phyloP scores from a whole-genome alignment of 2,329 filamentous ascomycete species.

The Chaetomium globosum region DNA sequence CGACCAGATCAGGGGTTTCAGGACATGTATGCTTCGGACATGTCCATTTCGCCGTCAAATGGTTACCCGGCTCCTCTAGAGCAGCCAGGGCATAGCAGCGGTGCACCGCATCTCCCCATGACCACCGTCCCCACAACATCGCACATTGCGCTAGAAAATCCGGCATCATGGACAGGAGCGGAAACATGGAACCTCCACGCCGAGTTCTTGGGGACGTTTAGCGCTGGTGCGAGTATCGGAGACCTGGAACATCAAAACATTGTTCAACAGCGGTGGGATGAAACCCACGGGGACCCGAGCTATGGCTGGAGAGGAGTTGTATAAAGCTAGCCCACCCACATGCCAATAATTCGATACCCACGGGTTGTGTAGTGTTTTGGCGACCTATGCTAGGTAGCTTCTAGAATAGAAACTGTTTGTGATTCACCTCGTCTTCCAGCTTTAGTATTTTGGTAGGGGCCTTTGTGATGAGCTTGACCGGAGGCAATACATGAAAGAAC shows the following conservation, averaged over 20 bases:
- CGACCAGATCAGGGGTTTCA: constrained; percentile 1
- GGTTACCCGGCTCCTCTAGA: constrained; percentile 3
- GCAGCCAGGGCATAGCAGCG: neutral
- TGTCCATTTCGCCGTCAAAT: constrained; percentile 18
- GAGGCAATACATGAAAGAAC: no score
- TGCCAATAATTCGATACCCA: neutral
- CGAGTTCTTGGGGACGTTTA: neutral
- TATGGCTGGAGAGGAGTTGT: neutral
- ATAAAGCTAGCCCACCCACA: no score
- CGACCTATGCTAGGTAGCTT: no score
- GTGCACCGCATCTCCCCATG: neutral
- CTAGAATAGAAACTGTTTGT: no score
- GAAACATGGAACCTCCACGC: neutral
- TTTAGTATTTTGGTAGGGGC: neutral
- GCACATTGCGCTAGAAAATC: neutral
- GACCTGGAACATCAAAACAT: neutral
- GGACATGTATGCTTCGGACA: neutral
- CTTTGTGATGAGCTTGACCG: no score
- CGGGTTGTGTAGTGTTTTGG: no score
- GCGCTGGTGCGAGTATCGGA: neutral
- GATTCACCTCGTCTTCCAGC: neutral
- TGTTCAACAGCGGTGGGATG: neutral
- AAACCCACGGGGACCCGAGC: neutral
- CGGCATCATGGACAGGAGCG: neutral
- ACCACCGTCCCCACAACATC: neutral